Conservation (phyloP, 495 filamentous ascomycete species). For the Talaromyces stipitatus region DNA sequence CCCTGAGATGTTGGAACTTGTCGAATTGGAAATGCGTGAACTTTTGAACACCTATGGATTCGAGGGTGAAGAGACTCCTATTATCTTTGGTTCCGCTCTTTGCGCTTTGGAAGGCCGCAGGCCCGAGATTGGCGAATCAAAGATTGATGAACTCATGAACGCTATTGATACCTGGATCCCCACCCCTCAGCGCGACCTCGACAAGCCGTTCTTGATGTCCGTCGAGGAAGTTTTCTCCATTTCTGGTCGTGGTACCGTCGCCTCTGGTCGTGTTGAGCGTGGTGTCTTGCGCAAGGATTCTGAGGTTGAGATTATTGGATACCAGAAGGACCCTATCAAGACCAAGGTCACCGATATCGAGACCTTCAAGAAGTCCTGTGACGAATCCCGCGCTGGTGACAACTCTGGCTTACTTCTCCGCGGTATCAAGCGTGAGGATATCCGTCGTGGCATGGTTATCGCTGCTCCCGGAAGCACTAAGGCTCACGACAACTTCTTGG, state of each 20-base stretch:
- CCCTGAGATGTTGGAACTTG: slow-evolving; percentile 98
- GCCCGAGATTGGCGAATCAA: slow-evolving; percentile 76
- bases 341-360: slow-evolving; percentile 99
- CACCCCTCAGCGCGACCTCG: slow-evolving; percentile 78
- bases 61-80: slow-evolving; percentile 95
- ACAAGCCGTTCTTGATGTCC: slow-evolving; percentile 98
- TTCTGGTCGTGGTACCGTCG: slow-evolving; percentile 92
- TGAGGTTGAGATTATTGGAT: slow-evolving; percentile 91
- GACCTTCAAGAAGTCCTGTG: slow-evolving; percentile 98
- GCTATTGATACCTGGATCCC: slow-evolving; percentile 97
- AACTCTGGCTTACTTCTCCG: slow-evolving; percentile 97
- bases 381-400: slow-evolving; percentile 88
- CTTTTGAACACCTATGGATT: slow-evolving; percentile 87
- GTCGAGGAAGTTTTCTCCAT: slow-evolving; percentile 99
- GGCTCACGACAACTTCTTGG: slow-evolving; percentile 82
- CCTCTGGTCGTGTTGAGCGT: slow-evolving; percentile 94
- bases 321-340: slow-evolving; percentile 66
- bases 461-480: slow-evolving; percentile 68
- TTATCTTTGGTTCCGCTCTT: slow-evolving; percentile 91
- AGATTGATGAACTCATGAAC: slow-evolving; percentile 79
- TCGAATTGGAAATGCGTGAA: slow-evolving; percentile 99
- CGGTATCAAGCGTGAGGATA: slow-evolving; percentile 88
- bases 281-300: slow-evolving; percentile 83
- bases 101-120: slow-evolving; percentile 85
- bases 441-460: slow-evolving; percentile 89